Conservation (phyloP, 2,329 filamentous ascomycete species). For the Aureobasidium leucospermi region DNA sequence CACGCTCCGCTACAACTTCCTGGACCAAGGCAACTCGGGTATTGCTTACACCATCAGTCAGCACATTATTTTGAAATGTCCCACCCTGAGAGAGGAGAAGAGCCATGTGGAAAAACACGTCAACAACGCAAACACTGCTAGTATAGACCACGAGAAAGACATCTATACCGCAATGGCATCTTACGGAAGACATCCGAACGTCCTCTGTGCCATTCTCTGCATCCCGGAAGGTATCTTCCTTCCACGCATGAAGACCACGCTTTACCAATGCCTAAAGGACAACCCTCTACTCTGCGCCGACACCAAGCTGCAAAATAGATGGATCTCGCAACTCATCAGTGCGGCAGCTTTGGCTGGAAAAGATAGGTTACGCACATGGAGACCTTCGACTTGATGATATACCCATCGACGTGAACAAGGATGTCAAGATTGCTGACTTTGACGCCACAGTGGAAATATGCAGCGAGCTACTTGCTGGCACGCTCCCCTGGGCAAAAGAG, state of each 20-base stretch:
- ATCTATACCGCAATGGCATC: background rate
- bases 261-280: background rate
- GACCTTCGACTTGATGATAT: background rate
- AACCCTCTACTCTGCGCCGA: background rate
- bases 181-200: background rate
- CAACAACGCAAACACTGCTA: background rate
- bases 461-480: background rate
- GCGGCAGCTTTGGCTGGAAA: constrained; percentile 1
- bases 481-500: background rate
- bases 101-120: no score
- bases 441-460: background rate
- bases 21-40: no score
- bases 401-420: background rate
- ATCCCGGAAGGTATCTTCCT: background rate
- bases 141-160: background rate
- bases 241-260: background rate
- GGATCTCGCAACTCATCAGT: constrained; percentile 1
- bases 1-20: no score
- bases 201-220: background rate
- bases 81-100: no score
- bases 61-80: no score
- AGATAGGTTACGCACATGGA: background rate
- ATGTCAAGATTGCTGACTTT: background rate
- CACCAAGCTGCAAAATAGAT: background rate
- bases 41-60: no score